Conservation (phyloP, 208 protist species). For the Wallacemonas sp. region DNA sequence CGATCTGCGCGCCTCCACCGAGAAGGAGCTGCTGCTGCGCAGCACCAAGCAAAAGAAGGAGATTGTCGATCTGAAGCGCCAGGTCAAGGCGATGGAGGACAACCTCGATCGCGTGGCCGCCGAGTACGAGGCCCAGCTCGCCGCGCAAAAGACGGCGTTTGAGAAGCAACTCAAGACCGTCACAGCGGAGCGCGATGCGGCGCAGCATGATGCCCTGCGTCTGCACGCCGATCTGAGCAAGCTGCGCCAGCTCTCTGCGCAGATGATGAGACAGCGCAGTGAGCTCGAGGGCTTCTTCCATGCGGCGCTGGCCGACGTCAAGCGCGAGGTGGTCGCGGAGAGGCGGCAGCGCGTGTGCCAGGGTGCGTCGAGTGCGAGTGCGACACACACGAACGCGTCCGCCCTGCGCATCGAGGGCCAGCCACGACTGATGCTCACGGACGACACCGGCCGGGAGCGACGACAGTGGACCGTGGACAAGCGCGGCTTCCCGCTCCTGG, state of each 20-base stretch:
- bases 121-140: constrained; percentile 62
- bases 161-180: constrained; percentile 32
- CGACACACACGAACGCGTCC: constrained; percentile 34
- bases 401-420: constrained; percentile 50
- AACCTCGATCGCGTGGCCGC: constrained; percentile 45
- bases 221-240: constrained; percentile 61
- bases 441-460: constrained; percentile 17
- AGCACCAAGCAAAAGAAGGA: constrained; percentile 58
- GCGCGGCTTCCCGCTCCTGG: constrained; percentile 29
- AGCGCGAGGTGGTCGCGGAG: constrained; percentile 57
- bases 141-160: constrained; percentile 32
- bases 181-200: constrained; percentile 60
- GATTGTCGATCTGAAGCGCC: constrained; percentile 45
- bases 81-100: constrained; percentile 62
- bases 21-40: constrained; percentile 45
- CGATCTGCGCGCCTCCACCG: constrained; percentile 39
- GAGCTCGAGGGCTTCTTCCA: constrained; percentile 91
- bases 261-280: constrained; percentile 66
- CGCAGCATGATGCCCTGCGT: constrained; percentile 42
- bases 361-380: background rate
- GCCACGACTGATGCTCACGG: constrained; percentile 45
- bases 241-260: constrained; percentile 50
- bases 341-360: constrained; percentile 27
- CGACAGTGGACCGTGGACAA: constrained; percentile 22
- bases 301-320: constrained; percentile 79